Base-by-base conservation (phyloP, 1,284 basidiomycete species). In the Tetrapyrgos nigripes region DNA sequence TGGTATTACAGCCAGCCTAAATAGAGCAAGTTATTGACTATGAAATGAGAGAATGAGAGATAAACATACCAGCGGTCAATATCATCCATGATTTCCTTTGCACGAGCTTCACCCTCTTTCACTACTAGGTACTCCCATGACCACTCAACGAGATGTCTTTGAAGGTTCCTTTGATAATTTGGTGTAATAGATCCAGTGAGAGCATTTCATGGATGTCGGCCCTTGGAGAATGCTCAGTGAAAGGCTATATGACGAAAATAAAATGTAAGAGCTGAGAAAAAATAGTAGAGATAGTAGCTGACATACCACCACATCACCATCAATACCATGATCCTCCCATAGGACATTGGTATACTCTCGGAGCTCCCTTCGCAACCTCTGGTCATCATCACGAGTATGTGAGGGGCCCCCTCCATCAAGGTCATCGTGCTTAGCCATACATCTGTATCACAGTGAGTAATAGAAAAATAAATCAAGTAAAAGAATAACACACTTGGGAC, bases 61-160 rank as follows among this genome's bases (percentile, higher is more conserved):
- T 9, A 49, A 19, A 52, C 59, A 10, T 46, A 72, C 70, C 65
- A 60, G n/a, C 57, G 56, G 53, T 74, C 70, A 54, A 73, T 73
- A 29, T 73, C 69, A 24, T 64, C 58, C 1, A 72, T 53, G 11
- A 73, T 68, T 29, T 62, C 62, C 3, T 59, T 17, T 4, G 64
- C 70, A 1, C 46, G 40, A 2, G 21, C 24, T 44, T 68, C 53
- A 0, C 61, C 62, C 60, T 71, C 48, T 17, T 33, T 43, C 0
- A 56, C 28, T 3, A 43, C 19, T 9, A 73, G 31, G 48, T 72
- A 73, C 19, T 67, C 55, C 0, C 28, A 50, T 0, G 68, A 56
- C 72, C 72, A 73, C 0, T 55, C 60, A 1, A 72, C 68, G 1
- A 72, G 53, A 47, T 55, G 54, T 77, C 71, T 44, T 76, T 75